Evolutionary conservation across 106 monocot species (phyloP).

Genomic region (Acorus gramineus): DNA sequence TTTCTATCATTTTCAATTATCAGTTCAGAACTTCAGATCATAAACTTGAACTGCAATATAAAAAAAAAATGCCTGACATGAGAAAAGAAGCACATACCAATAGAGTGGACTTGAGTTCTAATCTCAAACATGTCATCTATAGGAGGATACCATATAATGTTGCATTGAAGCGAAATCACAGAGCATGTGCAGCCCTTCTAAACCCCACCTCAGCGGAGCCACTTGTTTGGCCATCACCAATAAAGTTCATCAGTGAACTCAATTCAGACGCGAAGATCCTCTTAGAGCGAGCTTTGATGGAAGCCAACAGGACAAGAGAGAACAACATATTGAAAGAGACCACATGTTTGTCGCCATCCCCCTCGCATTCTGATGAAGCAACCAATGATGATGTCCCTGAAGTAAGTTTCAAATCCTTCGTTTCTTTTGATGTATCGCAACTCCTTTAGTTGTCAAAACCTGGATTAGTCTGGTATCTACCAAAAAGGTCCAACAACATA

Average conservation of each 20-base stretch:
- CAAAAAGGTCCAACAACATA: too few relatives aligned
- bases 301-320: conserved; percentile 79
- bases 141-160: conserved; percentile 77
- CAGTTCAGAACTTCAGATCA: too few relatives aligned
- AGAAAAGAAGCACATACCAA: too few relatives aligned
- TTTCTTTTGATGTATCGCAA: too few relatives aligned
- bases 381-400: conserved; percentile 54
- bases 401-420: conserved; percentile 19
- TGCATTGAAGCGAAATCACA: conserved; percentile 64
- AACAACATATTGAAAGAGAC: conserved; percentile 67
- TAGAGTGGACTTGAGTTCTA: too few relatives aligned
- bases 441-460: too few relatives aligned
- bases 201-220: conserved; percentile 89
- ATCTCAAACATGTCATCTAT: conserved; percentile 1
- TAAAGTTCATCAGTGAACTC: conserved; percentile 89
- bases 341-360: conserved; percentile 30
- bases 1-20: too few relatives aligned
- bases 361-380: conserved; percentile 39
- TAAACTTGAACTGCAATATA: too few relatives aligned
- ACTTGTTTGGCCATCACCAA: conserved; percentile 82
- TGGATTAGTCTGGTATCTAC: too few relatives aligned
- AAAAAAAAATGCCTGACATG: too few relatives aligned
- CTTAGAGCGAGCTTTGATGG: conserved; percentile 69
- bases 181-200: conserved; percentile 70
- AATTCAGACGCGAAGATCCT: conserved; percentile 61